Conservation (phyloP, 305 asterid species). For the Fraxinus angustifolia region DNA sequence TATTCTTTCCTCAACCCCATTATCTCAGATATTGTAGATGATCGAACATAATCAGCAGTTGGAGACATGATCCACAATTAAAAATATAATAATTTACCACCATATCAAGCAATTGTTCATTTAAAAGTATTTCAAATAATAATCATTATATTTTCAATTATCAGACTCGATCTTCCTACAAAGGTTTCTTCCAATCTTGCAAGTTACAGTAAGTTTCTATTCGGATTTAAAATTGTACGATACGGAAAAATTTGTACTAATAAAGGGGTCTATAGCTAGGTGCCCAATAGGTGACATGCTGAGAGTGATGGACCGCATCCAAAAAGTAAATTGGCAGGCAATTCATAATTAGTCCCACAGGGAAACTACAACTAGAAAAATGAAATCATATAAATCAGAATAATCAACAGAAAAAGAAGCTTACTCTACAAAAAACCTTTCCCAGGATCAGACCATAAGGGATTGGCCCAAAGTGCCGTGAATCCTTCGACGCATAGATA, state of each 20-base stretch:
- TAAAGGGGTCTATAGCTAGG: neutral
- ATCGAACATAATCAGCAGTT: neutral
- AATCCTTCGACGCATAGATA: constrained; percentile 65
- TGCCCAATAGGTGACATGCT: neutral
- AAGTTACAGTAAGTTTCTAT: neutral
- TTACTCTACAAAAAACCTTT: constrained; percentile 68
- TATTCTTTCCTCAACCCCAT: neutral
- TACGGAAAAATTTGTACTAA: neutral
- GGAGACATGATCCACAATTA: neutral
- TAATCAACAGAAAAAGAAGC: constrained; percentile 20
- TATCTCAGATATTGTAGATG: neutral
- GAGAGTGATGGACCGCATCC: neutral
- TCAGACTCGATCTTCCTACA: neutral
- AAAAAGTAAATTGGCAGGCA: constrained; percentile 6
- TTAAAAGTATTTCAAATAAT: neutral
- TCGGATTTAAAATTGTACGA: neutral
- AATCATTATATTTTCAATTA: neutral
- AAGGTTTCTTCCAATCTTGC: neutral
- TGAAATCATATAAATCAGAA: neutral
- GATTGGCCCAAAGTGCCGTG: constrained; percentile 73
- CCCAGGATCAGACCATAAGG: constrained; percentile 73
- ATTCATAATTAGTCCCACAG: constrained; percentile 8
- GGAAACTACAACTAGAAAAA: neutral
- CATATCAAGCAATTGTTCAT: neutral
- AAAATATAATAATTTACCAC: neutral